Evolutionary conservation across 2,329 filamentous ascomycete species (phyloP), one percentile per base, ranked within the genome.

Genomic region (Diaporthe sp.): DNA sequence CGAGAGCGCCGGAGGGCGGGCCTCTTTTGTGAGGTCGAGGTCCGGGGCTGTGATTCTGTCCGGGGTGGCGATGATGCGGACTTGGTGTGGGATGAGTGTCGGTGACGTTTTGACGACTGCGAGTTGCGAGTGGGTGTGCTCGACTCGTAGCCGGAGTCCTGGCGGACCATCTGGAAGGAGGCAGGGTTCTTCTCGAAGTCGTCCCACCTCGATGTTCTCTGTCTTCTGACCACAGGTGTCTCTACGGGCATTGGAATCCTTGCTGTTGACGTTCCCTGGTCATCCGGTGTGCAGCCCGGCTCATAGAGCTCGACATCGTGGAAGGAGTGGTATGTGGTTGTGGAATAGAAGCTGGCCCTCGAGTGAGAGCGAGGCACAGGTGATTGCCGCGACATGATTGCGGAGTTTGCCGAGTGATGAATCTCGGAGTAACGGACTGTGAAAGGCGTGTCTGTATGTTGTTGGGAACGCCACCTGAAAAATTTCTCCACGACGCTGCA

Each of bases 131-230:
- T 81, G 59, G 86, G 39, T n/a, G 71, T 74, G 61, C 72, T 84
- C 4, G 89, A 91, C 78, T 88, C 89, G 77, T 91, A 91, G 44
- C 89, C 89, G 0, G 89, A 91, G 78, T 91, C 89, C 75, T 90
- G 88, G 19, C 89, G 85, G 66, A 85, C 85, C 84, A 91, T 90
- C 72, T 83, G 83, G 63, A 79, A 77, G 0, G 83, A 80, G 17
- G 80, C 78, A 1, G 83, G 83, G 30, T 77, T 78, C 30, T 51
- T 71, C 19, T 75, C 74, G 47, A 81, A 80, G n/a, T 79, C 78
- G 30, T 80, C 79, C 35, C 81, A 44, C 71, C 55, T 42, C 27
- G 71, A 71, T 22, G 44, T 44, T 39, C 71, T 74, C 25, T 70
- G 56, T 37, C 55, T 72, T 13, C 42, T 47, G 32, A 47, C 19